phyloP scores from a whole-genome alignment of 192 early-diverging fungal species.

The Coemansia sp. region DNA sequence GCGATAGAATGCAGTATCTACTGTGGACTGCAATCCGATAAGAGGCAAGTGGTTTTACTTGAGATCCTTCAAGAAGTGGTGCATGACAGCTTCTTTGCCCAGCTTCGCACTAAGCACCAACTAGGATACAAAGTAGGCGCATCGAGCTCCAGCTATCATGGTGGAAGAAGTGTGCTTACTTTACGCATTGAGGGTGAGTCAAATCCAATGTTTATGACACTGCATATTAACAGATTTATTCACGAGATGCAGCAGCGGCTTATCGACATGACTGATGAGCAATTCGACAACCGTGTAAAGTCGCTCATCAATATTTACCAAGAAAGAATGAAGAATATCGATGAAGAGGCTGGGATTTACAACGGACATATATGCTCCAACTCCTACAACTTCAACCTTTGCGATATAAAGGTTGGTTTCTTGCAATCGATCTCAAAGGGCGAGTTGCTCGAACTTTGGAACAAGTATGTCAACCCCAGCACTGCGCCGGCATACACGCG shows the following conservation, averaged over 20 bases:
- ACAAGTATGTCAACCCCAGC: conserved; percentile 34
- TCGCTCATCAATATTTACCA: conserved; percentile 60
- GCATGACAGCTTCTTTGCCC: conserved; percentile 83
- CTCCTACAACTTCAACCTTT: conserved; percentile 75
- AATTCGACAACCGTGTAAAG: conserved; percentile 63
- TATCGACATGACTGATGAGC: conserved; percentile 24
- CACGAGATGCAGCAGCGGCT: conserved; percentile 42
- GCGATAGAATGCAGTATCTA: not conserved
- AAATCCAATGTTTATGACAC: conserved; percentile 76
- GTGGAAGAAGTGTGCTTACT: not conserved
- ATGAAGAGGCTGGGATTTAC: conserved; percentile 61
- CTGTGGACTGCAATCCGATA: not conserved
- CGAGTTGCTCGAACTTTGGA: conserved; percentile 35
- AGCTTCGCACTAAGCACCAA: conserved; percentile 87
- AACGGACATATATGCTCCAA: conserved; percentile 65
- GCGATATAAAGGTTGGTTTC: conserved; percentile 1
- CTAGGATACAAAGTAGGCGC: conserved; percentile 61
- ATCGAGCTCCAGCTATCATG: not conserved
- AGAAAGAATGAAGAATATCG: conserved; percentile 72
- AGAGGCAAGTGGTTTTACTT: conserved; percentile 20
- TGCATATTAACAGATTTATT: conserved; percentile 80
- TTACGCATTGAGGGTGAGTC: conserved; percentile 67
- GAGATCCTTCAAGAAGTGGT: conserved; percentile 73
- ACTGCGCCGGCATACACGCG: conserved; percentile 33
- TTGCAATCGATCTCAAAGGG: conserved; percentile 20